A percentile compares a stretch with the other conserved stretches of the same genome.
These are phyloP conservation scores for Vigna radiata DNA, from an alignment of 306 rosid genomes.

Conservation along the genomic window DNA sequence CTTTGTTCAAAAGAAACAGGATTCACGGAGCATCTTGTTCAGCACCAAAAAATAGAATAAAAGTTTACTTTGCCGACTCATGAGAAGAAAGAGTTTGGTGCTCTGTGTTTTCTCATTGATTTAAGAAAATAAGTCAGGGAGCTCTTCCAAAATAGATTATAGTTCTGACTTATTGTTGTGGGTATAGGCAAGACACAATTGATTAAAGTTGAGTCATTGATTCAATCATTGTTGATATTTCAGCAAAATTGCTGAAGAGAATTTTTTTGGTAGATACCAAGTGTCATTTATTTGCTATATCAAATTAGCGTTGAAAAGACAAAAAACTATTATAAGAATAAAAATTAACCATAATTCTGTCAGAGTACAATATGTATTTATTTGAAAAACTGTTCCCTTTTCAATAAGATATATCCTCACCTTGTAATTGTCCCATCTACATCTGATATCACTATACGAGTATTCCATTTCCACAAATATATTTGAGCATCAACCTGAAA, in stretches of 20 bases:
- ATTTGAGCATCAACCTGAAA: slow-evolving; percentile 84
- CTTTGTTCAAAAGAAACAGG: slow-evolving; percentile 23
- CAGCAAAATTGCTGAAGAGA: not conserved
- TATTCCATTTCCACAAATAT: slow-evolving; percentile 95
- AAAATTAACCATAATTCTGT: slow-evolving; percentile 1
- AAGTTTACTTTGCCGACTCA: not conserved
- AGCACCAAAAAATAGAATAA: not conserved
- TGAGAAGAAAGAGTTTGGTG: not conserved
- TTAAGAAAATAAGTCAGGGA: not conserved
- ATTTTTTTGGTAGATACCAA: not conserved
- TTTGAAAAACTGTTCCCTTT: slow-evolving; percentile 23
- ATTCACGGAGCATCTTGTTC: not conserved
- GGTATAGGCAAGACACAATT: not conserved
- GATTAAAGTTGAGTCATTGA: not conserved
- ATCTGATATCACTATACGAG: slow-evolving; percentile 91
- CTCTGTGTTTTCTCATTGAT: not conserved
- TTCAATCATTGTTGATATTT: not conserved
- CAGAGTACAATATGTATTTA: slow-evolving; percentile 13
- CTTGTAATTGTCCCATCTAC: slow-evolving; percentile 99
- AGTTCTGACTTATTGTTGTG: slow-evolving; percentile 5
- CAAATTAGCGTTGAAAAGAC: slow-evolving; percentile 5
- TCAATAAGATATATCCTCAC: slow-evolving; percentile 53
- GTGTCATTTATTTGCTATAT: not conserved
- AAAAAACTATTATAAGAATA: slow-evolving; percentile 25
- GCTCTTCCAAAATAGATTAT: slow-evolving; percentile 1